Percentiles rank a stretch among this genome's conserved stretches.
These are phyloP conservation scores for Komagataella ulmi DNA, from an alignment of 805 yeast genomes.

Conservation along the genomic window DNA sequence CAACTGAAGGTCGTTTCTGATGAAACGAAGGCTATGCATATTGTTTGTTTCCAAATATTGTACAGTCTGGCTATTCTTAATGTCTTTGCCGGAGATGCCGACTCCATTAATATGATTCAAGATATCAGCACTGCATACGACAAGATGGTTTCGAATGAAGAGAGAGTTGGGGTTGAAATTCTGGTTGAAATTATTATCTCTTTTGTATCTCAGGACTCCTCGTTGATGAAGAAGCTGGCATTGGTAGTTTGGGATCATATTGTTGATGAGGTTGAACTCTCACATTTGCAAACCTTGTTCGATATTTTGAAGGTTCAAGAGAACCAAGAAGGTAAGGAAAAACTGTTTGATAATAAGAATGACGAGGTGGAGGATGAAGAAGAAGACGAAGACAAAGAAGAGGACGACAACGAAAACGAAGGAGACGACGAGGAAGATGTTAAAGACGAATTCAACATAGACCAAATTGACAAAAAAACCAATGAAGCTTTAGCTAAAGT, in stretches of 20 bases:
- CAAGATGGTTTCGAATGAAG: conserved; percentile 23
- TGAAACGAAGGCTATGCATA: conserved; percentile 15
- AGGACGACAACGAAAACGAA: conserved; percentile 24
- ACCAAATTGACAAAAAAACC: conserved; percentile 29
- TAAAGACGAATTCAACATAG: conserved; percentile 15
- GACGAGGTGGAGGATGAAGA: conserved; percentile 32
- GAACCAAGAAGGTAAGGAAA: conserved; percentile 67
- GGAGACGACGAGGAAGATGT: conserved; percentile 24
- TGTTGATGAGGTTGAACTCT: conserved; percentile 26
- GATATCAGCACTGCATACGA: conserved; percentile 57
- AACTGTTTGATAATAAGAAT: conserved; percentile 55
- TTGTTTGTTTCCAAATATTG: conserved; percentile 54
- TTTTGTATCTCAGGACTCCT: conserved; percentile 41
- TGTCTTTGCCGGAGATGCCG: conserved; percentile 64
- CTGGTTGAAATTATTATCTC: conserved; percentile 40
- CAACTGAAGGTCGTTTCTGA: conserved; percentile 16
- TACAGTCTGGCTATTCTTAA: conserved; percentile 69
- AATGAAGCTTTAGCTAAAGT: conserved; percentile 59
- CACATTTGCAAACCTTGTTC: conserved; percentile 32
- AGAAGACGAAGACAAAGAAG: conserved; percentile 26
- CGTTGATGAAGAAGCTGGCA: conserved; percentile 43
- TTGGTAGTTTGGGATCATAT: conserved; percentile 35
- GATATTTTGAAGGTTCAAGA: conserved; percentile 57
- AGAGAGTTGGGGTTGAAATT: conserved; percentile 17
- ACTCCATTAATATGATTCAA: conserved; percentile 59